Evolutionary conservation across 1,284 basidiomycete species (phyloP).

Genomic region (Fomes fomentarius): DNA sequence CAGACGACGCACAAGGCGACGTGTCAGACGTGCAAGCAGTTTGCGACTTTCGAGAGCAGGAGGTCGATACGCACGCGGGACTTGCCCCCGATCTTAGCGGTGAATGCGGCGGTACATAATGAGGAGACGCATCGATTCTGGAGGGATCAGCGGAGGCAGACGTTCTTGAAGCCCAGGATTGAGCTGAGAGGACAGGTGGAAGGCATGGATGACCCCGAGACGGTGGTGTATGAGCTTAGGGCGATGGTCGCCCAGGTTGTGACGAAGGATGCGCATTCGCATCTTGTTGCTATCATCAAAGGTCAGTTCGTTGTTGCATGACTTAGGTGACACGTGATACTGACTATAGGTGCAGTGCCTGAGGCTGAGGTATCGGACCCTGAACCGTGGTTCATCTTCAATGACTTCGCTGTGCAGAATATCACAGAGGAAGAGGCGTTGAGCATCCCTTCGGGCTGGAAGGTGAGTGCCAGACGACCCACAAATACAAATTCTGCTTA

Average conservation of each 20-base stretch:
- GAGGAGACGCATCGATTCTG: slow-evolving; percentile 81
- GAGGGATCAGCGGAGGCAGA: slow-evolving; percentile 63
- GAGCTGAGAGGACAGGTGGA: slow-evolving; percentile 61
- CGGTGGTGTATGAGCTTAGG: slow-evolving; percentile 71
- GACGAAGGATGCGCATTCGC: slow-evolving; percentile 76
- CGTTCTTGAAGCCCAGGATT: slow-evolving; percentile 59
- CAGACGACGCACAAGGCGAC: slow-evolving; percentile 85
- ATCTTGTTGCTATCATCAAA: slow-evolving; percentile 90
- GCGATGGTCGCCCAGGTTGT: slow-evolving; percentile 87
- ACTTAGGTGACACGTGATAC: neutral
- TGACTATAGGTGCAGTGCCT: slow-evolving; percentile 50
- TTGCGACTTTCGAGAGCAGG: slow-evolving; percentile 72
- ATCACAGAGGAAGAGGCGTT: slow-evolving; percentile 87
- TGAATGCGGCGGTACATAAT: slow-evolving; percentile 85
- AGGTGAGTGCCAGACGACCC: slow-evolving; percentile 54
- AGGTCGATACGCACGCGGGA: slow-evolving; percentile 71
- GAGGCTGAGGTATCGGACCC: slow-evolving; percentile 54
- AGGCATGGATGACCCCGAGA: slow-evolving; percentile 58
- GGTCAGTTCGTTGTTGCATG: slow-evolving; percentile 42
- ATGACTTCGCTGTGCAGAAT: slow-evolving; percentile 92
- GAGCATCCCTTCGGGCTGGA: slow-evolving; percentile 90
- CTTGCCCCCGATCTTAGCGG: slow-evolving; percentile 84
- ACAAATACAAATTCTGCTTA: neutral
- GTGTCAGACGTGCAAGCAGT: slow-evolving; percentile 84
- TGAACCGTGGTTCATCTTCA: slow-evolving; percentile 91